Evolutionary conservation across 2,329 filamentous ascomycete species (phyloP).

Genomic region (Diaporthe humulicola): DNA sequence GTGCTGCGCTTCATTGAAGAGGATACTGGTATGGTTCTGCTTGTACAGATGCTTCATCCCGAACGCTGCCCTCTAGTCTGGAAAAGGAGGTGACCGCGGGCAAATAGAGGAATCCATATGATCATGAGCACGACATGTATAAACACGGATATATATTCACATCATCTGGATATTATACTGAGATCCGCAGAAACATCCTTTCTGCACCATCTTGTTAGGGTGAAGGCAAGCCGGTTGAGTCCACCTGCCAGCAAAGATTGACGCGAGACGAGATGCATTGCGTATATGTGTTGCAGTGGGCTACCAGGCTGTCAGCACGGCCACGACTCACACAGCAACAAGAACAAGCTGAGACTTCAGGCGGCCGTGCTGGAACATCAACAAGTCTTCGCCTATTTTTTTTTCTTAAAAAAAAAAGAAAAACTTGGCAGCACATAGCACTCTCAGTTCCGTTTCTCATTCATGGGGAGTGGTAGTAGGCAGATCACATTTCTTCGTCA

Average conservation of each 20-base stretch:
- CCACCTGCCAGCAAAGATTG: too few species aligned
- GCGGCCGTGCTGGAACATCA: background rate
- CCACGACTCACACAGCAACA: background rate
- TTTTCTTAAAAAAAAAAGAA: too few species aligned
- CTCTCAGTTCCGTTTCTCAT: background rate
- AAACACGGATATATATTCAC: background rate
- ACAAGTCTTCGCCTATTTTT: background rate
- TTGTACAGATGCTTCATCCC: constrained; percentile 46
- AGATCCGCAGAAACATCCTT: too few species aligned
- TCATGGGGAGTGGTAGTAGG: background rate
- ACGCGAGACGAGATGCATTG: too few species aligned
- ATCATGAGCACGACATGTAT: background rate
- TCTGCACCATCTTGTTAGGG: too few species aligned
- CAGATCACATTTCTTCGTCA: background rate
- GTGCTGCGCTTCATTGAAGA: constrained; percentile 43
- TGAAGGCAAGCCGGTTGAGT: too few species aligned
- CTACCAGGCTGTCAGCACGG: too few species aligned
- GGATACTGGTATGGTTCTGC: constrained; percentile 43
- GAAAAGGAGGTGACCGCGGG: constrained; percentile 31
- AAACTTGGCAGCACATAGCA: background rate
- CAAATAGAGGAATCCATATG: background rate
- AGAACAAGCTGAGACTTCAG: background rate
- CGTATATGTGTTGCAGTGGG: too few species aligned
- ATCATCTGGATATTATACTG: too few species aligned
- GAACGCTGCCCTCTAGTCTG: constrained; percentile 45